A percentile compares a stretch with the other conserved stretches of the same genome.
Conservation (phyloP, 176 grass and related monocot genomes). For the Cenchrus americanus region DNA sequence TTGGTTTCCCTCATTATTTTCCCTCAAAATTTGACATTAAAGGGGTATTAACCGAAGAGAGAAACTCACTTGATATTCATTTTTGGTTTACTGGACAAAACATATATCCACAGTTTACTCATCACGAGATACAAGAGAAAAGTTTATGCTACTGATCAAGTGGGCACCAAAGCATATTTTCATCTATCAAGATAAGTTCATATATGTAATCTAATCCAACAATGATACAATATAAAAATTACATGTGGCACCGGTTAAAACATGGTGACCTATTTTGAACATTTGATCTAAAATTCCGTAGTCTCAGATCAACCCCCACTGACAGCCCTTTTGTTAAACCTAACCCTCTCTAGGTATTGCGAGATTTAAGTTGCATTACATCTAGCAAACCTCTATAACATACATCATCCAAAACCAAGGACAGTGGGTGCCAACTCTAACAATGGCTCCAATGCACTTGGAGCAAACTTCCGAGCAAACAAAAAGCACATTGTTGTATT, state of each 20-base stretch:
- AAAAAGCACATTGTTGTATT: slow-evolving; percentile 71
- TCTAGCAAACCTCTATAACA: background rate
- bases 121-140: background rate
- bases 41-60: background rate
- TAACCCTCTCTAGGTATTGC: slow-evolving; percentile 2
- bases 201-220: slow-evolving; percentile 42
- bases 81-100: slow-evolving; percentile 39
- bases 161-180: slow-evolving; percentile 6
- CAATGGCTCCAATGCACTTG: slow-evolving; percentile 75
- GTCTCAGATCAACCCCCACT: background rate
- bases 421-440: slow-evolving; percentile 64
- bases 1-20: background rate
- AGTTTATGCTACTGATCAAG: slow-evolving; percentile 12
- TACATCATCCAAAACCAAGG: slow-evolving; percentile 56
- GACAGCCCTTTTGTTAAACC: background rate
- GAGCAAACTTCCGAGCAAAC: slow-evolving; percentile 92
- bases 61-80: slow-evolving; percentile 15
- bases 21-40: background rate
- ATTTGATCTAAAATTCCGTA: background rate
- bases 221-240: slow-evolving; percentile 44
- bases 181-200: background rate
- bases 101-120: background rate
- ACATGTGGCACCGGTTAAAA: slow-evolving; percentile 21
- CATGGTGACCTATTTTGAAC: background rate
- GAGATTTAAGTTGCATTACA: background rate